Evolutionary conservation across 2,329 filamentous ascomycete genomes (phyloP).

Genomic region (Teratosphaeria epicoccoides): DNA sequence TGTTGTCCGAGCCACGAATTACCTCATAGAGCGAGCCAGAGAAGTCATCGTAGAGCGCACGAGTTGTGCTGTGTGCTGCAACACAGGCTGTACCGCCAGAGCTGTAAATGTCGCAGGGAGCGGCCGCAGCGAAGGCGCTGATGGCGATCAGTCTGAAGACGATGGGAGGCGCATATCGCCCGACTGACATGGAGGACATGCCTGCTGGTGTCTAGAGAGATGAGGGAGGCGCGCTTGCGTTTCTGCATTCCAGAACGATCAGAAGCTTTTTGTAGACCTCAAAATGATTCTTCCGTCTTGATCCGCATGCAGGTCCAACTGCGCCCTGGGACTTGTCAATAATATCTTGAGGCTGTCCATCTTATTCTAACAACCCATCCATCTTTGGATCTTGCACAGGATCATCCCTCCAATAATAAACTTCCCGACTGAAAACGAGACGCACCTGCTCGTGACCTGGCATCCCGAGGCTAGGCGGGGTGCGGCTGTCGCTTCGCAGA

Average conservation of each 20-base stretch:
- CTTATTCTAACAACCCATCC: no score
- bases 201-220: background rate
- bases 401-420: background rate
- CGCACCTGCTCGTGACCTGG: background rate
- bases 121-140: conserved; percentile 38
- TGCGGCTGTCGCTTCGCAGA: background rate
- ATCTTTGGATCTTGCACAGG: background rate
- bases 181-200: background rate
- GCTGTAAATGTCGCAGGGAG: conserved; percentile 42
- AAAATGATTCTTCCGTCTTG: background rate
- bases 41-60: conserved; percentile 47
- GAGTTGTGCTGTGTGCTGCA: conserved; percentile 53
- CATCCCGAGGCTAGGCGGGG: background rate
- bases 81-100: conserved; percentile 49
- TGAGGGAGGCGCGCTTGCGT: background rate
- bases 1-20: conserved; percentile 42
- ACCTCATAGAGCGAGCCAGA: conserved; percentile 49
- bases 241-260: background rate
- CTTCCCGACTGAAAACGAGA: background rate
- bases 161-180: background rate
- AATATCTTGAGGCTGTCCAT: no score
- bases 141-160: conserved; percentile 24
- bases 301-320: background rate
- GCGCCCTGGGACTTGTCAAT: no score
- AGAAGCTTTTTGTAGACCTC: background rate